Evolutionary conservation across 2,329 filamentous ascomycete species (phyloP).

Genomic region (Beauveria australis): DNA sequence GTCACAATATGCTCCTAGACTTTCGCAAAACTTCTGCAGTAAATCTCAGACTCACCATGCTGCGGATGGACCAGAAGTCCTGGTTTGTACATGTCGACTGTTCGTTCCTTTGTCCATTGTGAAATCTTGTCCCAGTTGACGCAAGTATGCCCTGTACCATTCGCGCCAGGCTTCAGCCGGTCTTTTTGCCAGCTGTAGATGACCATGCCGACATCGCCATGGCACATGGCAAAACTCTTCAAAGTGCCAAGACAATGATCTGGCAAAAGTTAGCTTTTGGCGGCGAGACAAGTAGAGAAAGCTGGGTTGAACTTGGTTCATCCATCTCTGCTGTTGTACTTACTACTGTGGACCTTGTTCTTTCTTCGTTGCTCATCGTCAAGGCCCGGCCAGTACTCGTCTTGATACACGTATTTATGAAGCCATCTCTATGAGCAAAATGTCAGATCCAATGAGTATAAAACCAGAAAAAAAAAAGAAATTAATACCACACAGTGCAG

Average conservation of each 20-base stretch:
- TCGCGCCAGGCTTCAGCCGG: background rate
- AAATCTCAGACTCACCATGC: background rate
- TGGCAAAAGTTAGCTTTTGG: background rate
- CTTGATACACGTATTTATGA: constrained; percentile 10
- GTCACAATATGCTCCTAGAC: background rate
- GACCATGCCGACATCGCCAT: constrained; percentile 7
- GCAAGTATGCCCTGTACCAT: background rate
- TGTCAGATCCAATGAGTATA: background rate
- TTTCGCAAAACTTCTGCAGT: too few relatives aligned
- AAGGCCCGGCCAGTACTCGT: constrained; percentile 6
- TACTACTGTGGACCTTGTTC: constrained; percentile 9
- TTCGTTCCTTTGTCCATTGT: background rate
- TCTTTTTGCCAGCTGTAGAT: constrained; percentile 10
- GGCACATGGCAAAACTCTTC: constrained; percentile 6
- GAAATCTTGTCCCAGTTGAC: constrained; percentile 4
- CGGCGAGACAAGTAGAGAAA: too few relatives aligned
- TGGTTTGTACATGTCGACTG: constrained; percentile 3
- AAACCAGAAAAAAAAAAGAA: too few relatives aligned
- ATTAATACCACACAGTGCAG: constrained; percentile 2
- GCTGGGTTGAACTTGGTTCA: too few relatives aligned
- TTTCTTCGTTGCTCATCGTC: constrained; percentile 6
- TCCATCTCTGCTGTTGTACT: background rate
- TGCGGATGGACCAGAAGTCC: constrained; percentile 1
- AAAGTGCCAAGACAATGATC: constrained; percentile 8
- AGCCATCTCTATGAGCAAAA: background rate